These are phyloP conservation scores for Hymenochaete sp. DNA, from an alignment of 1,284 basidiomycete species.

Conservation along the genomic window DNA sequence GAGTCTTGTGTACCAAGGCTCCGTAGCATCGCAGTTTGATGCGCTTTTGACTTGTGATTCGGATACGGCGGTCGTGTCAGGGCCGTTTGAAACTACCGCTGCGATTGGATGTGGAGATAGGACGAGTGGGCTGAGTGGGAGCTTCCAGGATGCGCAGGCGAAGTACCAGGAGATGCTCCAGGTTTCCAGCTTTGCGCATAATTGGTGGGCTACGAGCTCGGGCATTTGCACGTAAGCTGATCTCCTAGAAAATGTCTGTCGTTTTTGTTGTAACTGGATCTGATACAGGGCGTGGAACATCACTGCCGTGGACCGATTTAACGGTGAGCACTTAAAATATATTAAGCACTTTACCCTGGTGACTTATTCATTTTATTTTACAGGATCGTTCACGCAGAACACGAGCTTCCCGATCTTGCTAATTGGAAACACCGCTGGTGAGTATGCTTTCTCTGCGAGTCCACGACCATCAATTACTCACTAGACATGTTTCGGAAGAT, in stretches of 20 bases:
- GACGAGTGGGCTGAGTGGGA: background rate
- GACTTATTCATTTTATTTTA: background rate
- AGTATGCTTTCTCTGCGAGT: background rate
- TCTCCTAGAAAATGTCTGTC: background rate
- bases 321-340: background rate
- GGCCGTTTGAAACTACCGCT: constrained; percentile 6
- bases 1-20: too few relatives aligned
- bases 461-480: background rate
- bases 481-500: background rate
- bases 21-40: background rate
- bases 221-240: constrained; percentile 1
- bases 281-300: constrained; percentile 12
- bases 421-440: constrained; percentile 20
- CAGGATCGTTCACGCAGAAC: constrained; percentile 14
- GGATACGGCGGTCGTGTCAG: constrained; percentile 13
- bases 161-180: constrained; percentile 7
- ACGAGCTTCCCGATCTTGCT: constrained; percentile 21
- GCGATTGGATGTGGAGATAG: constrained; percentile 12
- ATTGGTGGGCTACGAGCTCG: background rate
- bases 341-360: background rate
- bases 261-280: background rate
- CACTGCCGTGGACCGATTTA: constrained; percentile 12
- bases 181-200: constrained; percentile 7
- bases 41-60: background rate
- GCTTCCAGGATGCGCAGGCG: background rate